Evolutionary conservation across 2,329 filamentous ascomycete genomes (phyloP).

Genomic region (Dactylellina haptotyla): DNA sequence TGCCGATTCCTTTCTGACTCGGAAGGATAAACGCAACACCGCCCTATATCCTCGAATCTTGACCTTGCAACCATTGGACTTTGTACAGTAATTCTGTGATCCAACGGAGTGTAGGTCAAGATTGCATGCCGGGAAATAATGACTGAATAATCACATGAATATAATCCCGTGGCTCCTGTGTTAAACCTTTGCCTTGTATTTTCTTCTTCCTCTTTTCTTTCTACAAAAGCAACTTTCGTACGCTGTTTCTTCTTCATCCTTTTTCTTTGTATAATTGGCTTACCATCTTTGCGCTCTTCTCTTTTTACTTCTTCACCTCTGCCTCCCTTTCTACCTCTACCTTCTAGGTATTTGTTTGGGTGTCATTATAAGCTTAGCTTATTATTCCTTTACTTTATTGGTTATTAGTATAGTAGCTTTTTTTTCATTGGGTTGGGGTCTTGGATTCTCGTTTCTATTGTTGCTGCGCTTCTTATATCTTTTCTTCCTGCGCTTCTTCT

Average conservation of each 20-base stretch:
- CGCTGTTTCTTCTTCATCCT: slow-evolving; percentile 1
- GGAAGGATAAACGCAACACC: neutral
- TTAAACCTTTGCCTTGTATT: neutral
- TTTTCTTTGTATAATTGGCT: slow-evolving; percentile 40
- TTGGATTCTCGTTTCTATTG: slow-evolving; percentile 37
- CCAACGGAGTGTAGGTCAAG: slow-evolving; percentile 13
- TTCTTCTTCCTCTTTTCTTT: neutral
- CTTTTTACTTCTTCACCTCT: slow-evolving; percentile 13
- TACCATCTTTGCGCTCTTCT: neutral
- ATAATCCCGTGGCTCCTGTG: neutral
- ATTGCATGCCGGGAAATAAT: slow-evolving; percentile 1
- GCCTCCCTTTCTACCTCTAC: slow-evolving; percentile 9
- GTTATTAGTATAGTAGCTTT: slow-evolving; percentile 8
- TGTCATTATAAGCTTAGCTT: slow-evolving; percentile 26
- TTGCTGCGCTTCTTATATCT: neutral
- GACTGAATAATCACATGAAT: slow-evolving; percentile 15
- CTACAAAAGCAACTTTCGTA: slow-evolving; percentile 29
- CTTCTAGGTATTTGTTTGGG: slow-evolving; percentile 39
- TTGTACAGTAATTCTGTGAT: slow-evolving; percentile 36
- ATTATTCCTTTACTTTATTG: slow-evolving; percentile 8
- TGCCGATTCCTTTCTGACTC: slow-evolving; percentile 5
- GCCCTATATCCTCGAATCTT: slow-evolving; percentile 8
- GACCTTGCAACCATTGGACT: slow-evolving; percentile 1
- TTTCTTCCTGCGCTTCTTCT: neutral
- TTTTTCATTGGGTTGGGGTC: slow-evolving; percentile 52